Evolutionary conservation across 2,329 filamentous ascomycete species (phyloP).

Genomic region (Gaeumannomyces tritici): DNA sequence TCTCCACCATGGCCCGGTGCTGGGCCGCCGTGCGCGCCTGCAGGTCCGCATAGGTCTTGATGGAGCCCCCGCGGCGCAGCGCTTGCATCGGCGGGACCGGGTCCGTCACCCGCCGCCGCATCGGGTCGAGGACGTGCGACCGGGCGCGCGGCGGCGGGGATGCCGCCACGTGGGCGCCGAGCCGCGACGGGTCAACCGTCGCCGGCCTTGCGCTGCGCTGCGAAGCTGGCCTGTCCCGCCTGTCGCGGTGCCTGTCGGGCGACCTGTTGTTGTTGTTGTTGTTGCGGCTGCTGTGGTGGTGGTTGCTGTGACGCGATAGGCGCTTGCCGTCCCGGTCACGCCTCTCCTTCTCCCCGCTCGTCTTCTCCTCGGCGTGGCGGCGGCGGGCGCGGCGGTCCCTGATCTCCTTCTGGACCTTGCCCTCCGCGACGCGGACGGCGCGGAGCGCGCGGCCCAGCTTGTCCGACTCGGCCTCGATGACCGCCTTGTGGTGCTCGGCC

Average conservation of each 20-base stretch:
- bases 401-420: background rate
- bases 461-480: background rate
- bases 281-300: no score
- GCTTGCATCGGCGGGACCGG: no score
- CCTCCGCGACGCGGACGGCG: background rate
- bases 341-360: background rate
- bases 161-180: no score
- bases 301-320: background rate
- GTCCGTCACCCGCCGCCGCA: no score
- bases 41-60: background rate
- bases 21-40: background rate
- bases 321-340: background rate
- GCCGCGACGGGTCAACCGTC: no score
- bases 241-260: no score
- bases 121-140: no score
- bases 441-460: constrained; percentile 4
- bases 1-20: background rate
- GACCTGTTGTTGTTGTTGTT: no score
- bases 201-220: no score
- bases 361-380: background rate
- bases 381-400: background rate
- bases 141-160: no score
- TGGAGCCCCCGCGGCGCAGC: background rate
- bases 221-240: background rate
- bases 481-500: background rate